A percentile compares a stretch with the other conserved stretches of the same genome.
Evolutionary conservation across 2,329 filamentous ascomycete genomes (phyloP).

Genomic region (Apiospora phragmitis): DNA sequence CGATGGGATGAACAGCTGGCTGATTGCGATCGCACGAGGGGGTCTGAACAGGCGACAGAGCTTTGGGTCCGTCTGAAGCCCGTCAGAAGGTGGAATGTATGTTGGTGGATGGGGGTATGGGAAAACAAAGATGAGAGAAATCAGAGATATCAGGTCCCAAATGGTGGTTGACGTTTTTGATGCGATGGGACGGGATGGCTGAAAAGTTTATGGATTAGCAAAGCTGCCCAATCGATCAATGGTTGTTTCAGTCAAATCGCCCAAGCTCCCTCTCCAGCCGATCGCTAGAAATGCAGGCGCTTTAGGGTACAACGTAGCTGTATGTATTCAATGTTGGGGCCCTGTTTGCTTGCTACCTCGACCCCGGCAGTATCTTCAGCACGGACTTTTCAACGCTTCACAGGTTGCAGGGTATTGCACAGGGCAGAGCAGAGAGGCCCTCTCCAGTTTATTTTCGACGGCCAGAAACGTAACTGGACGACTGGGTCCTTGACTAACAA

Average conservation of each 20-base stretch:
- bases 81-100: conserved; percentile 8
- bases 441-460: background rate
- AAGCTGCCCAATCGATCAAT: conserved; percentile 8
- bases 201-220: conserved; percentile 17
- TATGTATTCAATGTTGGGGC: background rate
- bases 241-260: conserved; percentile 8
- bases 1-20: background rate
- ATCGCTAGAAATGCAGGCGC: background rate
- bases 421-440: background rate
- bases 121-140: conserved; percentile 19
- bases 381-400: background rate
- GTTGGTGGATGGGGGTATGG: conserved; percentile 16
- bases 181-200: conserved; percentile 12
- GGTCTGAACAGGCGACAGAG: conserved; percentile 1
- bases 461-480: background rate
- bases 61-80: background rate
- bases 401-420: too few species aligned
- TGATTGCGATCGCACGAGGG: background rate
- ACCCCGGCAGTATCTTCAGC: background rate
- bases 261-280: conserved; percentile 5
- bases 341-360: background rate
- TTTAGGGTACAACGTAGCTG: background rate
- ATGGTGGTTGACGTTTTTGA: conserved; percentile 1
- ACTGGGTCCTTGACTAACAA: background rate
- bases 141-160: background rate